Evolutionary conservation across 306 rosid genomes (phyloP).

Genomic region (Corylus avellana): DNA sequence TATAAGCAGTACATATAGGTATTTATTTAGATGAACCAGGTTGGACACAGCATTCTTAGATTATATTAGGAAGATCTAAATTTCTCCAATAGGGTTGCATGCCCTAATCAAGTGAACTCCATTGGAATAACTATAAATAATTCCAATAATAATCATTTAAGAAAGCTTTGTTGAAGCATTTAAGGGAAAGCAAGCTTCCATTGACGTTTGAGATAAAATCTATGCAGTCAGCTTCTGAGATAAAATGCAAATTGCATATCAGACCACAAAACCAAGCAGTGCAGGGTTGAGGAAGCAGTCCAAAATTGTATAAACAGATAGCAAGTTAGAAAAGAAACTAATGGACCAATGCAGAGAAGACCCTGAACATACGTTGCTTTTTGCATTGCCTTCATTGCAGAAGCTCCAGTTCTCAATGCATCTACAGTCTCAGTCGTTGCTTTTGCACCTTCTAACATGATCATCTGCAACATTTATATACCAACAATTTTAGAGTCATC

Average conservation of each 20-base stretch:
- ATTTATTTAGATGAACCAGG: background rate
- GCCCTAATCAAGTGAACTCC: background rate
- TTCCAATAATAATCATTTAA: background rate
- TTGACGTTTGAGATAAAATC: background rate
- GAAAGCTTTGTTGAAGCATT: background rate
- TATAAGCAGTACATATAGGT: background rate
- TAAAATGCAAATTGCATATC: background rate
- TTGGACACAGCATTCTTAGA: background rate
- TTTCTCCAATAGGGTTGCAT: background rate
- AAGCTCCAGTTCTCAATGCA: slow-evolving; percentile 91
- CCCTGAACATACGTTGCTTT: slow-evolving; percentile 72
- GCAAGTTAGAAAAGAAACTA: background rate
- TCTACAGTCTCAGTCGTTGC: slow-evolving; percentile 99
- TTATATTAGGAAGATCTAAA: background rate
- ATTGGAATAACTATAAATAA: background rate
- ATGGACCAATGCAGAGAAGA: background rate
- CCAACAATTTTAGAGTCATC: background rate
- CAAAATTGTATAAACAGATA: background rate
- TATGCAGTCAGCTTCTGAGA: background rate
- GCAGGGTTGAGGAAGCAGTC: background rate
- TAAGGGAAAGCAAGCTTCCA: background rate
- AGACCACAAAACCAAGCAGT: background rate
- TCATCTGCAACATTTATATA: slow-evolving; percentile 61
- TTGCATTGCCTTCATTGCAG: slow-evolving; percentile 99
- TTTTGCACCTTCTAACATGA: slow-evolving; percentile 96